Evolutionary conservation across 805 yeast genomes (phyloP), one percentile per base, ranked within the genome.

Genomic region (Zygosaccharomyces kombuchaensis): DNA sequence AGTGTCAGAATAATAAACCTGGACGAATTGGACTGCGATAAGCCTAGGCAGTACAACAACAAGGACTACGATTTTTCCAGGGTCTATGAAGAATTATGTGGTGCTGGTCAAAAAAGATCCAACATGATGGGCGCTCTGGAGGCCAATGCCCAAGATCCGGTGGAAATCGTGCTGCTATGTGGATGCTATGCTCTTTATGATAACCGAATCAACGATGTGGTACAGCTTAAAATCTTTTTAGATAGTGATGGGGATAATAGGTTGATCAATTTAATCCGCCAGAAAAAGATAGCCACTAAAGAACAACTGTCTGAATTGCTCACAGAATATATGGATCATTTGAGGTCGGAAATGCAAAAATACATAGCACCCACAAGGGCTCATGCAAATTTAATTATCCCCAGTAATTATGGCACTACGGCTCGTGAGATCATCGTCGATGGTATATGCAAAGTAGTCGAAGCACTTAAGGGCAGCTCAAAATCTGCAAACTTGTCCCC

Each of bases 171-270:
- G 9, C 63, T 89, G 6, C 74, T 88, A 1, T 82, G 82, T 53
- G 97, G 98, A 2, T 68, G 84, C 14, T 90, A 90, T 59, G 91
- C 96, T 0, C 70, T 90, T 19, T 84, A 79, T 58, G 82, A 87
- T 60, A 66, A 68, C 36, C 69, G 69, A 14, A 63, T 90, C 9
- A 66, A 85, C 29, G 68, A 69, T 9, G 50, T 75, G 57, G 81
- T 90, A 0, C 71, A 78, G 1, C 70, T 89, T 52, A 83, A 80
- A 58, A 78, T 90, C 2, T 90, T 83, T 55, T 73, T 90, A 12
- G 93, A 87, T 53, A 77, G 88, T 50, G 97, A 90, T 64, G 80
- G 91, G 1, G 98, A 90, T 63, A 80, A 84, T 4, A 68, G 96
- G 44, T 68, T 90, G 34, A 81, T 87, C n/a, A 76, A 95, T 52